Percentiles rank a stretch among this genome's conserved stretches.
Evolutionary conservation across 129 eudicot species (phyloP).

Genomic region (Heracleum sosnowskyi): DNA sequence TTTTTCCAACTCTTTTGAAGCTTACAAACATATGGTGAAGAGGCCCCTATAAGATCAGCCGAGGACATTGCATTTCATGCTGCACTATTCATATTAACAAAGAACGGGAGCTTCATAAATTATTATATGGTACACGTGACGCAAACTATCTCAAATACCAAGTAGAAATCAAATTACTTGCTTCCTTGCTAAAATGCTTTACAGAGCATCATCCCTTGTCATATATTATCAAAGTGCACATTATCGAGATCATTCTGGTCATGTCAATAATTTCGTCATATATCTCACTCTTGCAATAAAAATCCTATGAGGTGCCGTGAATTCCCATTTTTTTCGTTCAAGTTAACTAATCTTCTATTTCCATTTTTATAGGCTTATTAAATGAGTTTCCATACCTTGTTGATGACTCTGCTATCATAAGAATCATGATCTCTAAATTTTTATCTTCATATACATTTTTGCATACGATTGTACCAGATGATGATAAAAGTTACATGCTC

Average conservation of each 20-base stretch:
- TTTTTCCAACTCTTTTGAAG: conserved; percentile 25
- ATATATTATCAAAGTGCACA: neutral
- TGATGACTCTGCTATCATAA: no score
- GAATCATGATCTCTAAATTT: no score
- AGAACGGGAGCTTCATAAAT: conserved; percentile 77
- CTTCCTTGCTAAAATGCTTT: neutral
- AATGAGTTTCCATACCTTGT: neutral
- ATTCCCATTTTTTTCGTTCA: neutral
- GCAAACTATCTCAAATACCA: neutral
- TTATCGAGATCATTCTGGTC: neutral
- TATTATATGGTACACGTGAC: conserved; percentile 67
- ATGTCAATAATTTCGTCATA: neutral
- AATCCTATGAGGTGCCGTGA: neutral
- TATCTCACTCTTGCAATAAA: neutral
- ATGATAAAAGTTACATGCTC: neutral
- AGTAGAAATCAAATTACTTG: neutral
- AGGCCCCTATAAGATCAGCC: conserved; percentile 44
- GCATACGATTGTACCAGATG: neutral
- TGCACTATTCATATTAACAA: conserved; percentile 57
- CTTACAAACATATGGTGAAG: conserved; percentile 55
- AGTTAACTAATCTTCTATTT: no score
- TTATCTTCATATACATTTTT: no score
- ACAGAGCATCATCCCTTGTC: neutral
- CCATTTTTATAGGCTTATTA: neutral
- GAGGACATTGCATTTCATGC: conserved; percentile 71